These are phyloP conservation scores for Juglanconis juglandina DNA, from an alignment of 2,329 filamentous ascomycete genomes.

Conservation along the genomic window DNA sequence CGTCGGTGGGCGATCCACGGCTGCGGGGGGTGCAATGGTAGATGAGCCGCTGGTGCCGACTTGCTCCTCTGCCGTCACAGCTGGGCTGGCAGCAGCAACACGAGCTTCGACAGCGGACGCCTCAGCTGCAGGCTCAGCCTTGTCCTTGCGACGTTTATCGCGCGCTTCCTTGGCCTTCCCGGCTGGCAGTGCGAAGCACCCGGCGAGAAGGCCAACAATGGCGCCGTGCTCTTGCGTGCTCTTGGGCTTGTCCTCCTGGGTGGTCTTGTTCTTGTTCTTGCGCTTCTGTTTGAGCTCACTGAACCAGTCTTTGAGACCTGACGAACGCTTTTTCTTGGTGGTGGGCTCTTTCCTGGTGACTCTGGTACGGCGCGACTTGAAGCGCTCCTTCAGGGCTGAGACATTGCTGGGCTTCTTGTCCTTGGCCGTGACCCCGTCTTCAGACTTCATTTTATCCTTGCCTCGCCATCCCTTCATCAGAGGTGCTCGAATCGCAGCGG, in stretches of 20 bases:
- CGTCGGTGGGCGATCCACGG: neutral
- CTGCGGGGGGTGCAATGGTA: neutral
- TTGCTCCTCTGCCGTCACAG: neutral
- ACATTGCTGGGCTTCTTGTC: neutral
- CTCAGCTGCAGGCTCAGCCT: neutral
- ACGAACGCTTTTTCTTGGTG: neutral
- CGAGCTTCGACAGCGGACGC: neutral
- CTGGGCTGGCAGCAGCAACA: neutral
- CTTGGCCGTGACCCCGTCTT: neutral
- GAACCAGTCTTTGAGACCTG: neutral
- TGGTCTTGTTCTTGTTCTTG: neutral
- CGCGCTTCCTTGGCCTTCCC: slow-evolving; percentile 6
- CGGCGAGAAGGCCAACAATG: slow-evolving; percentile 5
- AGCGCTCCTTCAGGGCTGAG: neutral
- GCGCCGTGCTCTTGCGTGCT: slow-evolving; percentile 2
- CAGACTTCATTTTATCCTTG: neutral
- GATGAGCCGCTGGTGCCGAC: too few relatives aligned
- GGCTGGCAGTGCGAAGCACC: neutral
- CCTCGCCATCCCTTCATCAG: neutral
- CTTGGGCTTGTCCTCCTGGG: neutral
- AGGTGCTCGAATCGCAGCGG: neutral
- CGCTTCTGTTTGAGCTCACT: neutral
- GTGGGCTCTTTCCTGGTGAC: slow-evolving; percentile 5
- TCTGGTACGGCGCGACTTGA: neutral
- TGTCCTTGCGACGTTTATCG: slow-evolving; percentile 4